Conservation (phyloP, 352 stramenopile genomes). For the Pythium sp. region DNA sequence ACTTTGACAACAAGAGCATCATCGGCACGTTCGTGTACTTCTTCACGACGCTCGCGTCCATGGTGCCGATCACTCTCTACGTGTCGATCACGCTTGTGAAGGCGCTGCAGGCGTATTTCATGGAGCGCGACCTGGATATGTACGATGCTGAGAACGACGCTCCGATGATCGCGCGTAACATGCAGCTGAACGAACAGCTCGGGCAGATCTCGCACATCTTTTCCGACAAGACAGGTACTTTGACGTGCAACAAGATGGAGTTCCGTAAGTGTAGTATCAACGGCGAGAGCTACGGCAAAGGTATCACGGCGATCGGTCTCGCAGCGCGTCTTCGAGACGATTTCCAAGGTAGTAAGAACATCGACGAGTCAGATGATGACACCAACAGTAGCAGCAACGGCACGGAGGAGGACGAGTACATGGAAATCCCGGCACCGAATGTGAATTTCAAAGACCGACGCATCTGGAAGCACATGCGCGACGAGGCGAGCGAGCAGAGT, state of each 20-base stretch:
- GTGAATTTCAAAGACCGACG: constrained; percentile 80
- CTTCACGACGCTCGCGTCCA: constrained; percentile 78
- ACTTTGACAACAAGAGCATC: constrained; percentile 35
- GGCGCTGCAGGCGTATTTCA: constrained; percentile 86
- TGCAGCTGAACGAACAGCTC: constrained; percentile 86
- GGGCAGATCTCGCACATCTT: constrained; percentile 98
- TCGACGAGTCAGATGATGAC: constrained; percentile 46
- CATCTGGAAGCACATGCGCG: constrained; percentile 58
- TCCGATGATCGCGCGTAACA: constrained; percentile 78
- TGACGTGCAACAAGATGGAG: constrained; percentile 90
- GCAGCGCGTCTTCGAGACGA: constrained; percentile 65
- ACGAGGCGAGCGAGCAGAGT: constrained; percentile 31
- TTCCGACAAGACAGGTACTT: constrained; percentile 87
- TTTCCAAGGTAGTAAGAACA: constrained; percentile 38
- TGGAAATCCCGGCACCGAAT: constrained; percentile 37
- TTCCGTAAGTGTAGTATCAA: constrained; percentile 87
- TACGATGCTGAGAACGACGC: constrained; percentile 73
- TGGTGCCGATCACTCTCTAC: constrained; percentile 89
- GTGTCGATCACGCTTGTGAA: constrained; percentile 89
- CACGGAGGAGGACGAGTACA: constrained; percentile 28
- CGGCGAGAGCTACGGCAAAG: constrained; percentile 77
- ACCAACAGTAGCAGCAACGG: constrained; percentile 24
- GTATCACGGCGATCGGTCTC: constrained; percentile 79
- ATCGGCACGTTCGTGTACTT: constrained; percentile 80
- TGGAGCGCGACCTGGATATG: constrained; percentile 84